These are phyloP conservation scores for Coccomyxa subellipsoidea DNA, from an alignment of 163 green algal genomes.

Conservation along the genomic window DNA sequence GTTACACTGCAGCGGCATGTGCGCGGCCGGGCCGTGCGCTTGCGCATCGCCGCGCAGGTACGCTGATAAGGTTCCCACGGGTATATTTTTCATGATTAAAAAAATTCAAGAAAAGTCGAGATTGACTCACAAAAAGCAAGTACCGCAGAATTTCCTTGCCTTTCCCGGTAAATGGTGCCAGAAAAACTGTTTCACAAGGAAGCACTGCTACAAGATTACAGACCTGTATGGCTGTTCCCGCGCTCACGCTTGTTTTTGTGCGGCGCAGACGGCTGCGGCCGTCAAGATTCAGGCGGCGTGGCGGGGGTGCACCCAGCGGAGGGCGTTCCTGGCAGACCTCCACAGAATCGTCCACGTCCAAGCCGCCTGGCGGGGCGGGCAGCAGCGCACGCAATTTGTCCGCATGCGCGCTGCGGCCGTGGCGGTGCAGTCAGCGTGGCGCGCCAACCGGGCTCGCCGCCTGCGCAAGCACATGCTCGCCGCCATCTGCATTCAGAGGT, in stretches of 20 bases:
- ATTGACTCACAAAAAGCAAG: no score
- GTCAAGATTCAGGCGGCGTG: not conserved
- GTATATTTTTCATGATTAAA: no score
- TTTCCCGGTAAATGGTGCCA: no score
- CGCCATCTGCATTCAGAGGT: not conserved
- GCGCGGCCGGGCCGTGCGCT: slow-evolving; percentile 8
- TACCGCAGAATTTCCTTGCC: no score
- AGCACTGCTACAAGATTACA: no score
- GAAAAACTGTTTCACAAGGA: no score
- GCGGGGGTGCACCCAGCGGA: not conserved
- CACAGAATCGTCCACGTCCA: not conserved
- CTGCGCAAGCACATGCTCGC: not conserved
- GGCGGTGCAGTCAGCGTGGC: not conserved
- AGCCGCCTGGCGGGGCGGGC: not conserved
- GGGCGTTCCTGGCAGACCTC: not conserved
- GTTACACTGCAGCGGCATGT: slow-evolving; percentile 13
- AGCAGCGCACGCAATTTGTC: not conserved
- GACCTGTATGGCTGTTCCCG: no score
- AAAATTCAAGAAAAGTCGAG: no score
- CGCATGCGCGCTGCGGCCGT: not conserved
- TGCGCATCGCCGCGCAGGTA: not conserved
- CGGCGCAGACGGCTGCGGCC: not conserved
- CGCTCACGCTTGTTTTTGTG: no score
- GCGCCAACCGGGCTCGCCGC: not conserved
- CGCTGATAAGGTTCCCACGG: no score